Percentiles rank a stretch among this genome's conserved stretches.
Evolutionary conservation across 495 filamentous ascomycete species (phyloP).

Genomic region (Neurospora sp.): DNA sequence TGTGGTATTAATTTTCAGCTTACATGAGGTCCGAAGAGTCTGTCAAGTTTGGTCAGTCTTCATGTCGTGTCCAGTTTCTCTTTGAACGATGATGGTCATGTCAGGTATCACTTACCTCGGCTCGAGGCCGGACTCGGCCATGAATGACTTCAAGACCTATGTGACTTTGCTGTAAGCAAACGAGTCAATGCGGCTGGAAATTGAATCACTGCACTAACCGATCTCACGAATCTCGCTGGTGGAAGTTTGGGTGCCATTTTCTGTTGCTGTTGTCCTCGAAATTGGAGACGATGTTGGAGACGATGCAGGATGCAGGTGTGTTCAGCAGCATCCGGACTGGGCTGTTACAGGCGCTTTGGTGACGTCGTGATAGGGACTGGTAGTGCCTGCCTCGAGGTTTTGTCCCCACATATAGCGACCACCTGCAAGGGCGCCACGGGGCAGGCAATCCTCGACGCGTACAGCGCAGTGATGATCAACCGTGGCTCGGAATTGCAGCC

Average conservation of each 20-base stretch:
- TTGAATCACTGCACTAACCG: constrained; percentile 16
- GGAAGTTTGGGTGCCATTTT: constrained; percentile 24
- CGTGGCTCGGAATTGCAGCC: neutral
- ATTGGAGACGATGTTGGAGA: neutral
- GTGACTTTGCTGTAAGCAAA: neutral
- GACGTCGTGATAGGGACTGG: neutral
- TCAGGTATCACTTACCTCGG: constrained; percentile 52
- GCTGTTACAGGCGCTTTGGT: neutral
- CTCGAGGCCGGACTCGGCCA: constrained; percentile 74
- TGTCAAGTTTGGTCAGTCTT: constrained; percentile 8
- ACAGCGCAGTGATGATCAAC: neutral
- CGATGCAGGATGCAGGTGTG: neutral
- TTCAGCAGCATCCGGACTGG: neutral
- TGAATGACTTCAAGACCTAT: constrained; percentile 75
- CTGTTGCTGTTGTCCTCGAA: neutral
- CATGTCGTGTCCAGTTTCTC: neutral
- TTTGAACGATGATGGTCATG: constrained; percentile 3
- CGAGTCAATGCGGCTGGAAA: neutral
- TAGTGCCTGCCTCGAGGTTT: neutral
- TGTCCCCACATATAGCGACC: neutral
- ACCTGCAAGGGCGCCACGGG: neutral
- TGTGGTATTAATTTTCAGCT: neutral
- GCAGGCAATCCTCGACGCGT: neutral
- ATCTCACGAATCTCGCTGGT: constrained; percentile 29
- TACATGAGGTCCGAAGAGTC: constrained; percentile 35